Evolutionary conservation across 2,329 filamentous ascomycete species (phyloP), one percentile per base, ranked within the genome.

Genomic region (Diaporthe citri): DNA sequence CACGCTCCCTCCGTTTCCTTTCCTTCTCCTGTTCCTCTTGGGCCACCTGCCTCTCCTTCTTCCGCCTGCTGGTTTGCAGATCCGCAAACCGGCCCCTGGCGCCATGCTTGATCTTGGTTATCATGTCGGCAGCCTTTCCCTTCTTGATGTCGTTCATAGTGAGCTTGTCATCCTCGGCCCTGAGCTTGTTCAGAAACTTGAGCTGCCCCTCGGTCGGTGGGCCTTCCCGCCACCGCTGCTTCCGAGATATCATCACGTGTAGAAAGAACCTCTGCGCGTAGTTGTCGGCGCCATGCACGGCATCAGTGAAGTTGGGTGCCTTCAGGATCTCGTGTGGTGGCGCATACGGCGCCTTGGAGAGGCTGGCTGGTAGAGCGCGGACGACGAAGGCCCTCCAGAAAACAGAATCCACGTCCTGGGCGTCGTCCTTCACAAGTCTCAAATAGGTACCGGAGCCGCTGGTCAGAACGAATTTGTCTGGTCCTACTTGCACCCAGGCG

Each of bases 31-130:
- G 84, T 73, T 88, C 85, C 15, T 80, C 75, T 34, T 83, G 81
- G 4, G 83, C 78, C 34, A 74, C 79, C 51, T 85, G 81, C 76
- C 80, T 87, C 67, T 86, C 83, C 48, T 81, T 84, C 70, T 88
- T 88, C 57, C 86, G 89, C 81, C 88, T 91, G 72, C 88, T 85
- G 0, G 84, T 86, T 79, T 89, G 87, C 74, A 90, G 83, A 46
- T 80, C 86, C 36, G 87, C 85, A 81, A 89, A 95, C 85, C 85
- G 90, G 77, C 84, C 94, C 82, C 87, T 90, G 1, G 94, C 95
- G 0, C 96, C 96, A 81, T 97, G 94, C 82, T 93, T 96, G 76
- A 98, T 81, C 83, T 97, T 97, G 10, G 95, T 97, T 77, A 98
- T 97, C 93, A 97, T 96, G 82, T 98, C 96, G 6, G 89, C 89